Conservation (phyloP, 345 rosid genomes). For the Corchorus capsularis region DNA sequence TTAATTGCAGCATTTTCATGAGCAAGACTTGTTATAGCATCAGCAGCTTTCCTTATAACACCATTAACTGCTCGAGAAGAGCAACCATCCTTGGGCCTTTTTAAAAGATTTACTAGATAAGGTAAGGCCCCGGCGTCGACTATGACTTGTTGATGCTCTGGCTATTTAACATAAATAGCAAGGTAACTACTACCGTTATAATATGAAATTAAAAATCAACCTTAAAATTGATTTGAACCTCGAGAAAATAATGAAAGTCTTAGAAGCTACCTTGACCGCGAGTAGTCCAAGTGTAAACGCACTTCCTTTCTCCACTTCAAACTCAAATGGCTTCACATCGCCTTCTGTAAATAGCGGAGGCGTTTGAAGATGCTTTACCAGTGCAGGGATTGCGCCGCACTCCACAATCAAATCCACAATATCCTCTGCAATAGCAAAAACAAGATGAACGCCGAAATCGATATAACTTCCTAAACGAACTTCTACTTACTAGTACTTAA, state of each 20-base stretch:
- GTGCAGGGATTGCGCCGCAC: slow-evolving; percentile 61
- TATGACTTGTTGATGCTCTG: slow-evolving; percentile 68
- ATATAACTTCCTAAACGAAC: background rate
- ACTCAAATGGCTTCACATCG: slow-evolving; percentile 30
- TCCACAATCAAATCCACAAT: slow-evolving; percentile 54
- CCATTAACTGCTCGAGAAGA: slow-evolving; percentile 34
- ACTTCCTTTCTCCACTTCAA: slow-evolving; percentile 62
- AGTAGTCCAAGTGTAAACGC: slow-evolving; percentile 65
- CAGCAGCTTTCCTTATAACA: slow-evolving; percentile 74
- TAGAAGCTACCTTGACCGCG: slow-evolving; percentile 27
- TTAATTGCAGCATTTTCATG: slow-evolving; percentile 72
- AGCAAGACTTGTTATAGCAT: slow-evolving; percentile 70
- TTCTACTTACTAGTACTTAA: background rate
- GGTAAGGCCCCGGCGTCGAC: slow-evolving; percentile 73
- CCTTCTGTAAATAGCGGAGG: slow-evolving; percentile 22
- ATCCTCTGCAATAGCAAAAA: slow-evolving; percentile 44
- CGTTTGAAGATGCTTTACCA: slow-evolving; percentile 52
- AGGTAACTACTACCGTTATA: background rate
- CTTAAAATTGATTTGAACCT: background rate
- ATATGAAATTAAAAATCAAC: background rate
- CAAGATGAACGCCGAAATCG: background rate
- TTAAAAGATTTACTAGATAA: slow-evolving; percentile 56
- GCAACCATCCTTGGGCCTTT: slow-evolving; percentile 35
- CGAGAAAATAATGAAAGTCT: background rate
- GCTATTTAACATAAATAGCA: slow-evolving; percentile 39